These are phyloP conservation scores for Kodamaea sagamina DNA, from an alignment of 805 yeast species.

Conservation along the genomic window DNA sequence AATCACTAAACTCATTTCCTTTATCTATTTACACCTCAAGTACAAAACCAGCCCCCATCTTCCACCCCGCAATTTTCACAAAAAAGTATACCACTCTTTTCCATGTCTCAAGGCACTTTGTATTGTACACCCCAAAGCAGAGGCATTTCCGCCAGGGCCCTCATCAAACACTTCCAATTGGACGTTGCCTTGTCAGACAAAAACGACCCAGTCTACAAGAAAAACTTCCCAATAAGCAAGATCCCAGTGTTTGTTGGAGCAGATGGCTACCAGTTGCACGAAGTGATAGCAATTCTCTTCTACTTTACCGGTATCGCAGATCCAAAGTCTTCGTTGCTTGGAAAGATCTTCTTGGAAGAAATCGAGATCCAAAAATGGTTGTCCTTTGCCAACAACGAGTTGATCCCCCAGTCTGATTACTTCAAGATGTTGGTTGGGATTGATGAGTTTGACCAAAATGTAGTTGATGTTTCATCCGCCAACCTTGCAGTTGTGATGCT, in stretches of 20 bases:
- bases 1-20: too few species aligned
- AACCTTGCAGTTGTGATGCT: conserved; percentile 24
- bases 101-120: conserved; percentile 70
- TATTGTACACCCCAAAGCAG: conserved; percentile 44
- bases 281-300: conserved; percentile 62
- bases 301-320: conserved; percentile 54
- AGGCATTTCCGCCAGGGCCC: conserved; percentile 41
- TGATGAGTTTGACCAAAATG: conserved; percentile 75
- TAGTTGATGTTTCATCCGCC: conserved; percentile 48
- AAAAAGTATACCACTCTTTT: too few species aligned
- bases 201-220: conserved; percentile 42
- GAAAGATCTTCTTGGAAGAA: conserved; percentile 62
- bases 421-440: conserved; percentile 65
- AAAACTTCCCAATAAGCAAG: conserved; percentile 63
- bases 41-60: too few species aligned
- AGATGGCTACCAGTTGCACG: conserved; percentile 71
- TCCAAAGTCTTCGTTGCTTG: conserved; percentile 53
- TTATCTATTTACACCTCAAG: too few species aligned
- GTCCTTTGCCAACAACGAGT: conserved; percentile 72
- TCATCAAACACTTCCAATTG: conserved; percentile 59
- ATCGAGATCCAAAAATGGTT: conserved; percentile 74
- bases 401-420: conserved; percentile 48
- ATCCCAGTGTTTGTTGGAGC: conserved; percentile 70
- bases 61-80: too few species aligned
- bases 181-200: conserved; percentile 55